Conservation (phyloP, 2,329 filamentous ascomycete genomes). For the Hymenoscyphus fraxineus region DNA sequence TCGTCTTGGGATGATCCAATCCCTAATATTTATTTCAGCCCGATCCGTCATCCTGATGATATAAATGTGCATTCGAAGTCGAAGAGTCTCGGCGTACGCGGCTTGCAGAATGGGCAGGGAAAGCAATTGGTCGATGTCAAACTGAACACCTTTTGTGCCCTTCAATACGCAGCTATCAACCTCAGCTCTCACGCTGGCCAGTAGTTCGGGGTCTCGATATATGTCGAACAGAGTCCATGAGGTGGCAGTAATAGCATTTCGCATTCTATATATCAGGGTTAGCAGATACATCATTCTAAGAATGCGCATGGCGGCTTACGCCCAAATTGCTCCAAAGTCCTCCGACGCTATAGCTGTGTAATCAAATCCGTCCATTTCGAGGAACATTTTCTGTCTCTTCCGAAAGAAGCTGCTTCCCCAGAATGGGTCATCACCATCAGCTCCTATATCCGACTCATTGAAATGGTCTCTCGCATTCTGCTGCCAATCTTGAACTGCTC, state of each 20-base stretch:
- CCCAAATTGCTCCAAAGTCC: conserved; percentile 2
- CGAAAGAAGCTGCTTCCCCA: conserved; percentile 3
- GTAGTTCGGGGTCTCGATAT: conserved; percentile 1
- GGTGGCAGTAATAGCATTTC: not conserved
- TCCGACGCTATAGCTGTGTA: not conserved
- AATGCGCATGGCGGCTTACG: not conserved
- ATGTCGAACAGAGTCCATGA: not conserved
- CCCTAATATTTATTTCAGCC: not conserved
- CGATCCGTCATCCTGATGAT: not conserved
- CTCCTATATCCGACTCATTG: not conserved
- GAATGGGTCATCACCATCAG: not conserved
- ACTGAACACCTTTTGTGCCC: not conserved
- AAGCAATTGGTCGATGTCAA: not conserved
- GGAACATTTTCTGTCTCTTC: conserved; percentile 3
- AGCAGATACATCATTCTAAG: not conserved
- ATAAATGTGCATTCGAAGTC: conserved; percentile 1
- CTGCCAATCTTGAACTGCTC: not conserved
- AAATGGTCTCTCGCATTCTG: not conserved
- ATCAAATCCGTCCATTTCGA: conserved; percentile 4
- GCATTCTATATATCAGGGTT: not conserved
- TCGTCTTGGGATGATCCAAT: not conserved
- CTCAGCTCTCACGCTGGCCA: not conserved
- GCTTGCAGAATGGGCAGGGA: not conserved
- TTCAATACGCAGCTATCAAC: not conserved
- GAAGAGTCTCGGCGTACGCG: not conserved